Percentiles rank a stretch among this genome's conserved stretches.
Conservation (phyloP, 148 eudicot genomes). For the Diospyros lotus region DNA sequence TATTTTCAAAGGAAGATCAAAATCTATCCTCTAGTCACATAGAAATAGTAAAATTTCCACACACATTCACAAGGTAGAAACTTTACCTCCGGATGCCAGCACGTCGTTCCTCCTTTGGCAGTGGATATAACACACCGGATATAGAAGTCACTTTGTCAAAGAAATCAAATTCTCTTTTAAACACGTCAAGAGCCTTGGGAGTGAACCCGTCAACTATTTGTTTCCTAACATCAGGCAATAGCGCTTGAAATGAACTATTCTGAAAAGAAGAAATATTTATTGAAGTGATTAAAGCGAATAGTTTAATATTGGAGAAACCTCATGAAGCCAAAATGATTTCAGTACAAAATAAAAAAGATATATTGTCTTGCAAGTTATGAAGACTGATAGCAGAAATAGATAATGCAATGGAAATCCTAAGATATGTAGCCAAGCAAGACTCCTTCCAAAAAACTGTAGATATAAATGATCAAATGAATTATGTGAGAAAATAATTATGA, state of each 20-base stretch:
- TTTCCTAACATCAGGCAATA: conserved; percentile 70
- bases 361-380: conserved; percentile 5
- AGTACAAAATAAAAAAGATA: background rate
- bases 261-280: conserved; percentile 30
- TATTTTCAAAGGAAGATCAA: conserved; percentile 21
- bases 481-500: too few relatives aligned
- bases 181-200: conserved; percentile 64
- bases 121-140: conserved; percentile 75
- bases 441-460: background rate
- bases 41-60: background rate
- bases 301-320: background rate
- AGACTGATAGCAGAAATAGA: background rate
- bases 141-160: conserved; percentile 96
- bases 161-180: conserved; percentile 90
- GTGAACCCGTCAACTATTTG: conserved; percentile 79
- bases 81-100: conserved; percentile 87
- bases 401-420: too few relatives aligned
- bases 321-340: background rate
- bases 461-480: background rate
- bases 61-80: conserved; percentile 2
- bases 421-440: too few relatives aligned
- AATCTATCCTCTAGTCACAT: conserved; percentile 8
- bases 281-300: background rate
- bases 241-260: conserved; percentile 57
- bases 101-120: conserved; percentile 95